Base-by-base conservation (phyloP, 352 stramenopile species). In the Pilasporangium apinafurcum region DNA sequence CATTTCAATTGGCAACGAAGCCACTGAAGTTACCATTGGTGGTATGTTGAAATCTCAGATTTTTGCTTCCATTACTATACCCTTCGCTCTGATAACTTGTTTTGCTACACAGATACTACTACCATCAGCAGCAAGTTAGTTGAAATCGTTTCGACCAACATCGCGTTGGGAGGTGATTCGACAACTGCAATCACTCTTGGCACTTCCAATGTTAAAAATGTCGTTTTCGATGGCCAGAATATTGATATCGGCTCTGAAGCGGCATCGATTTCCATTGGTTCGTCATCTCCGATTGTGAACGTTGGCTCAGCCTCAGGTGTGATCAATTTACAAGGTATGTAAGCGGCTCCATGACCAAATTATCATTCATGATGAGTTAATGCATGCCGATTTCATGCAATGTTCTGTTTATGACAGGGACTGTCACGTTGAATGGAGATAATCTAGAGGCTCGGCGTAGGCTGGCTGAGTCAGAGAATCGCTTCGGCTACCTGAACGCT, bases 361-460 rank as follows among this genome's bases (percentile, higher is more conserved):
- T 38, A 5, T 9, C 30, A 7, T 12, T 18, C 6, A 9, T 13
- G 32, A 27, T 10, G 13, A 39, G 13, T 39, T 10, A 14, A 21
- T 17, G 34, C 6, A 8, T 12, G 16, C 26, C 40, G 36, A 21
- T 32, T 4, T 26, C 6, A 27, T 16, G 24, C 8, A 40, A 5
- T 36, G n/a, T 16, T 48, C 18, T 24, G 13, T 21, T 25, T 36
- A 4, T 14, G 7, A 24, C 9, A 48, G 67, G 75, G 2, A 76
- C 69, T 44, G 48, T 88, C 25, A 79, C 48, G 7, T 22, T 88
- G 8, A 88, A 86, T 45, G 75, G 75, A 6, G 54, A 81, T 39
- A 20, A 48, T 5, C 45, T 80, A 17, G 40, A 53, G 9, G 52
- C 51, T 21, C 66, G 66, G 13, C 53, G 60, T n/a, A 44, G 51